Evolutionary conservation across 441 rosid genomes (phyloP).

Genomic region (Brassica hybrid): DNA sequence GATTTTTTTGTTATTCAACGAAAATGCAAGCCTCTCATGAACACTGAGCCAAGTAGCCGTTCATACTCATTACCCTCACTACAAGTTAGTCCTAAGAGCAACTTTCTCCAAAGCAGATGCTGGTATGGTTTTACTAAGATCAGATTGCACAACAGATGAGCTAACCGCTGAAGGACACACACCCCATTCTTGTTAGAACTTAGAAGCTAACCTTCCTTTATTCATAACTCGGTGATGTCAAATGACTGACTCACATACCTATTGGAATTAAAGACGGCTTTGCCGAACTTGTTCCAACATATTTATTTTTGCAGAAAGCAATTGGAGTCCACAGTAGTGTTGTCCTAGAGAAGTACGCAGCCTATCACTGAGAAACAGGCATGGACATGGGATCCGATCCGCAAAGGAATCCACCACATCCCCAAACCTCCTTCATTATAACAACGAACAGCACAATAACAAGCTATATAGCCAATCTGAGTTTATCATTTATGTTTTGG

Average conservation of each 20-base stretch:
- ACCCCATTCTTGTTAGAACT: background rate
- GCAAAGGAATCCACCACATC: too few species aligned
- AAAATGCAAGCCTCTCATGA: background rate
- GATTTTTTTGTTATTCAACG: background rate
- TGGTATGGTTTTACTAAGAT: background rate
- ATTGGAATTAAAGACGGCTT: too few species aligned
- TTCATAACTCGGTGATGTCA: background rate
- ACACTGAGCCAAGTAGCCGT: background rate
- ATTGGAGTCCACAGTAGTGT: background rate
- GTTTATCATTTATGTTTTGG: background rate
- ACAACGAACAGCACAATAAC: too few species aligned
- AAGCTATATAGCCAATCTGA: too few species aligned
- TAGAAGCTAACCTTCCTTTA: background rate
- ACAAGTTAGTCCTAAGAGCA: background rate
- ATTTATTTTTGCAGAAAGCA: background rate
- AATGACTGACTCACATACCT: background rate
- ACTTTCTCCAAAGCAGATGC: background rate
- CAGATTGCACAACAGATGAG: background rate
- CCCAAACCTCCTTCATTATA: too few species aligned
- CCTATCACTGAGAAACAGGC: constrained; percentile 62
- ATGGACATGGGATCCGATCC: too few species aligned
- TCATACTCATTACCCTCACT: background rate
- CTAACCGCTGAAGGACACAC: background rate
- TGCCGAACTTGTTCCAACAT: background rate
- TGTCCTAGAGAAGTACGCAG: constrained; percentile 81